A percentile compares a stretch with the other conserved stretches of the same genome.
Evolutionary conservation across 768 basidiomycete species (phyloP).

Genomic region (Lactifluus piperatus): DNA sequence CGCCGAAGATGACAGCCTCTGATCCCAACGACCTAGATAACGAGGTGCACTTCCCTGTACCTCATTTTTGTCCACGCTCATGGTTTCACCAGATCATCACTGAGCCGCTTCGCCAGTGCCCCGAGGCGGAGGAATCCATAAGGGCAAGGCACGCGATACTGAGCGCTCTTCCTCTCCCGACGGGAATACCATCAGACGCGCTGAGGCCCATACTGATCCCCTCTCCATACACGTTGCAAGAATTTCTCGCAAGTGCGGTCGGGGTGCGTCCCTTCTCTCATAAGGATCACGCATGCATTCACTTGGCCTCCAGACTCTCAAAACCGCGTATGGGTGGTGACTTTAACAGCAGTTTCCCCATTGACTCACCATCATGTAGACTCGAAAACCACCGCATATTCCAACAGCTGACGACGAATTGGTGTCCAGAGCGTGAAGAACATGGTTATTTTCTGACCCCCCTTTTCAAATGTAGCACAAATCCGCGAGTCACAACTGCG

Average conservation of each 20-base stretch:
- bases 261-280: conserved; percentile 36
- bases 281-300: conserved; percentile 10
- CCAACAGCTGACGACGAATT: conserved; percentile 57
- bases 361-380: conserved; percentile 28
- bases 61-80: neutral
- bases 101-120: neutral
- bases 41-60: neutral
- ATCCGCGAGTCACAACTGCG: conserved; percentile 65
- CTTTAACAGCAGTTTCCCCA: neutral
- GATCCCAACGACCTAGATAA: conserved; percentile 18
- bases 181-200: conserved; percentile 52
- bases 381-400: conserved; percentile 60
- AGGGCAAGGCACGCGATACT: conserved; percentile 48
- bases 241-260: conserved; percentile 52
- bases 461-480: conserved; percentile 69
- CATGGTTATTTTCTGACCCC: conserved; percentile 73
- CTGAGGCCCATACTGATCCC: conserved; percentile 65
- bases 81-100: neutral
- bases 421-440: conserved; percentile 78
- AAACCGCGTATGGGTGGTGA: conserved; percentile 40
- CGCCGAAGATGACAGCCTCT: conserved; percentile 11
- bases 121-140: conserved; percentile 28
- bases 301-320: conserved; percentile 36
- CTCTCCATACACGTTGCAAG: conserved; percentile 52
- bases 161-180: conserved; percentile 53